Conservation (phyloP, 345 rosid species). For the Corymbia maculata region DNA sequence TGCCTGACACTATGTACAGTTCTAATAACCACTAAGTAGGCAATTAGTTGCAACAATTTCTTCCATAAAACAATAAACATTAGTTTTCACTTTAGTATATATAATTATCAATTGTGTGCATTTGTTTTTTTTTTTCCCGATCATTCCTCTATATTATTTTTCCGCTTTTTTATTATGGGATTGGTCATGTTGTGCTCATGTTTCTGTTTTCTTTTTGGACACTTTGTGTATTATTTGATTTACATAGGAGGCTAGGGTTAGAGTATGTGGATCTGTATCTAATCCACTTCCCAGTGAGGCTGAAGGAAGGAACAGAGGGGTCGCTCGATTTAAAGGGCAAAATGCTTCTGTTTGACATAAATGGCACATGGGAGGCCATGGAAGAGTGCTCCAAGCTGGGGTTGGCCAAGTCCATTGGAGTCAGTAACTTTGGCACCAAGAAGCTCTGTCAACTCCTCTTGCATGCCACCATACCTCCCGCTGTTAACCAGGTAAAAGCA, state of each 20-base stretch:
- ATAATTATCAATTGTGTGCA: too few relatives aligned
- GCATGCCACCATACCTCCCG: slow-evolving; percentile 11
- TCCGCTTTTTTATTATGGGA: background rate
- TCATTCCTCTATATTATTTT: background rate
- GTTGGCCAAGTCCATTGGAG: slow-evolving; percentile 16
- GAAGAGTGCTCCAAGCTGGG: slow-evolving; percentile 15
- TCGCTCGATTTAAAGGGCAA: background rate
- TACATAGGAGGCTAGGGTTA: slow-evolving; percentile 19
- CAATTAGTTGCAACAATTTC: too few relatives aligned
- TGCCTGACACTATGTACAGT: too few relatives aligned
- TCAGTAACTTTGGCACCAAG: slow-evolving; percentile 13
- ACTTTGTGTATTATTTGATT: background rate
- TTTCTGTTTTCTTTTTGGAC: background rate
- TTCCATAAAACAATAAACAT: too few relatives aligned
- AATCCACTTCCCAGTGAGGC: slow-evolving; percentile 25
- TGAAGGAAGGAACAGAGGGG: background rate
- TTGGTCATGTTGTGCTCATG: background rate
- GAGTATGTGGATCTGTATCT: slow-evolving; percentile 35
- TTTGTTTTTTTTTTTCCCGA: too few relatives aligned
- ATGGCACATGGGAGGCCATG: slow-evolving; percentile 19
- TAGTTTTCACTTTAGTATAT: too few relatives aligned
- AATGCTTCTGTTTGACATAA: slow-evolving; percentile 5
- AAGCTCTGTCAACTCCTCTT: slow-evolving; percentile 6
- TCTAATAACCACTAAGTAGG: too few relatives aligned
- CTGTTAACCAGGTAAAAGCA: slow-evolving; percentile 9